Evolutionary conservation across 495 filamentous ascomycete genomes (phyloP), one percentile per base, ranked within the genome.

Genomic region (Recurvomyces mirabilis): DNA sequence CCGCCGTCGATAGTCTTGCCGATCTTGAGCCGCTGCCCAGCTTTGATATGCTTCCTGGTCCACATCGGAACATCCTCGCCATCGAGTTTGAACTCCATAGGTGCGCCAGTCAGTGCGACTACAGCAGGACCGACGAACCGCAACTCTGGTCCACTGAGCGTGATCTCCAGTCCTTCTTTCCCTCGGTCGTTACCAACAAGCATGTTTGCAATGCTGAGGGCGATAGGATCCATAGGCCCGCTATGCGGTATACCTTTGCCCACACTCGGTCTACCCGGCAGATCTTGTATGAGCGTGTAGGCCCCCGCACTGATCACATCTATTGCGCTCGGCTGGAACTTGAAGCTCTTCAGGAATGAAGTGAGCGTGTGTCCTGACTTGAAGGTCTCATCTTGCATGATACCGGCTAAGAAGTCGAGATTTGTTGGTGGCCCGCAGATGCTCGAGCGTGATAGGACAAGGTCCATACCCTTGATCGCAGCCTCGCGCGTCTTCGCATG

Each of bases 341-440:
- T 51, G 52, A 79, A 79, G 19, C 51, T 46, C 4, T 63, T 52
- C 24, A 78, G 52, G 46, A 72, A 78, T 21, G 58, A 74, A 0
- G 74, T 78, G 33, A 77, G 47, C 0, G 73, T 77, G 33, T 66
- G 51, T 1, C 74, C 74, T n/a, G 53, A 23, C 14, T 50, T 38
- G 52, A 77, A 78, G 3, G 26, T 42, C 11, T 56, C 24, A 13
- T 65, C 59, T 5, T 54, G 37, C 4, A 75, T 48, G 18, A 79
- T 69, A 3, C 64, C 59, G 15, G 60, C 58, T 0, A 79, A 54
- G 41, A 73, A 78, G 14, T 73, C 65, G 2, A 79, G 55, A 42
- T 79, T 81, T 13, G 71, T 78, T 7, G 70, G 67, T 1, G 74
- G 68, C 0, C 77, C 77, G 49, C 67, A 70, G 18, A 81, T 65